phyloP scores from a whole-genome alignment of 1,139 yeast genomes.

The Kodamaea alishanica region DNA sequence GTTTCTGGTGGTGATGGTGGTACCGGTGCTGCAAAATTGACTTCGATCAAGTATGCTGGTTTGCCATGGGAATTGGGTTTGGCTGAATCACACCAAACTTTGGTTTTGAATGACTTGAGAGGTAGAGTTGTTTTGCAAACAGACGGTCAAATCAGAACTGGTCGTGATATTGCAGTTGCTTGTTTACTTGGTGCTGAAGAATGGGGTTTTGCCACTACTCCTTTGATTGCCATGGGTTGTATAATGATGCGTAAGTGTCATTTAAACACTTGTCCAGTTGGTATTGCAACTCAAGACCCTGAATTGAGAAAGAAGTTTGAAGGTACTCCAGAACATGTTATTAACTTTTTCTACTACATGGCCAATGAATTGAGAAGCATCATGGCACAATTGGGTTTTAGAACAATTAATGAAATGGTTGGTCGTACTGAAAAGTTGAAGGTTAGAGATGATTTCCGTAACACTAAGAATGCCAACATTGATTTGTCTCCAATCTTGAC shows the following conservation, averaged over 20 bases:
- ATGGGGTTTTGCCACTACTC: constrained; percentile 97
- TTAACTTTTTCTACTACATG: constrained; percentile 93
- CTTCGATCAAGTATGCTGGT: constrained; percentile 95
- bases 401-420: constrained; percentile 96
- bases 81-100: constrained; percentile 97
- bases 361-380: constrained; percentile 87
- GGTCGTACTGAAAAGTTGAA: constrained; percentile 90
- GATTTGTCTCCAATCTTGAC: constrained; percentile 91
- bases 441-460: constrained; percentile 81
- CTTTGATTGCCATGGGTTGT: constrained; percentile 96
- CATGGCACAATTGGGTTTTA: constrained; percentile 93
- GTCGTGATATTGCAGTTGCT: constrained; percentile 94
- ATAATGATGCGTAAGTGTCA: constrained; percentile 95
- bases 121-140: constrained; percentile 95
- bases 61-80: constrained; percentile 98
- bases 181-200: constrained; percentile 96
- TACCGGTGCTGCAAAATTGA: constrained; percentile 98
- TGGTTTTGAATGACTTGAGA: constrained; percentile 91
- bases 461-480: constrained; percentile 85
- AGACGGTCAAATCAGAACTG: constrained; percentile 96
- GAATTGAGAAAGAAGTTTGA: constrained; percentile 84
- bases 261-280: constrained; percentile 92
- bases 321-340: constrained; percentile 98
- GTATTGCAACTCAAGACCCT: constrained; percentile 98
- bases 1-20: constrained; percentile 99